A percentile compares a stretch with the other conserved stretches of the same genome.
phyloP scores from a whole-genome alignment of 208 protist genomes.

The Leishmania tarentolae region DNA sequence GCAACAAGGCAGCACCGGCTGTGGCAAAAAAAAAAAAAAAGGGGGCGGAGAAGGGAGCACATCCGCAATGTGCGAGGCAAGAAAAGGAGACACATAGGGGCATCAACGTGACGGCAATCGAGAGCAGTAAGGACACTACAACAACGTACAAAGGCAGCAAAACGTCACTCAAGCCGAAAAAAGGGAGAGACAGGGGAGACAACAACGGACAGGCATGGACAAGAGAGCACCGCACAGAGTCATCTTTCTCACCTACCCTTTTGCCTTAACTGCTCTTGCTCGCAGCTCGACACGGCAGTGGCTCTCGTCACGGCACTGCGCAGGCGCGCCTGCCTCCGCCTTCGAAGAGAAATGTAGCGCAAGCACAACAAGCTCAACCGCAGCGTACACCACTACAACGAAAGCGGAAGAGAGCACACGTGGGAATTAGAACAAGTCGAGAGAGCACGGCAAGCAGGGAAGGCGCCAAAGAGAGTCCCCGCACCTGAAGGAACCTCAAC shows the following conservation, averaged over 20 bases:
- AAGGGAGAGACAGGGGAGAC: neutral
- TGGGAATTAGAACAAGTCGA: neutral
- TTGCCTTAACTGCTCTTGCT: neutral
- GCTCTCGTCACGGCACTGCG: no score
- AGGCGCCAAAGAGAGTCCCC: neutral
- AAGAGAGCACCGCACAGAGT: neutral
- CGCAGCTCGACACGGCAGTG: no score
- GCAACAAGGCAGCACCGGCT: neutral
- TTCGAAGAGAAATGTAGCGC: neutral
- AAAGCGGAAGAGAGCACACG: neutral
- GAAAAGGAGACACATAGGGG: neutral
- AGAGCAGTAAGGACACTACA: constrained; percentile 1
- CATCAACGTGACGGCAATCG: neutral
- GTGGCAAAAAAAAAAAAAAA: neutral
- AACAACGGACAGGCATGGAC: neutral
- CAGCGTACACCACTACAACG: neutral
- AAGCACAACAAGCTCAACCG: neutral
- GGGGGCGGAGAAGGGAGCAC: neutral
- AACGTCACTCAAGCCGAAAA: neutral
- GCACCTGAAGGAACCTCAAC: neutral
- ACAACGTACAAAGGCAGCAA: neutral
- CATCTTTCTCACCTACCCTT: neutral
- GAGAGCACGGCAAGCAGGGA: neutral
- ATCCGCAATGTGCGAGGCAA: neutral
- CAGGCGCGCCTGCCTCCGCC: neutral